phyloP scores from a whole-genome alignment of 352 stramenopile species.

The Pythium folliculosum region DNA sequence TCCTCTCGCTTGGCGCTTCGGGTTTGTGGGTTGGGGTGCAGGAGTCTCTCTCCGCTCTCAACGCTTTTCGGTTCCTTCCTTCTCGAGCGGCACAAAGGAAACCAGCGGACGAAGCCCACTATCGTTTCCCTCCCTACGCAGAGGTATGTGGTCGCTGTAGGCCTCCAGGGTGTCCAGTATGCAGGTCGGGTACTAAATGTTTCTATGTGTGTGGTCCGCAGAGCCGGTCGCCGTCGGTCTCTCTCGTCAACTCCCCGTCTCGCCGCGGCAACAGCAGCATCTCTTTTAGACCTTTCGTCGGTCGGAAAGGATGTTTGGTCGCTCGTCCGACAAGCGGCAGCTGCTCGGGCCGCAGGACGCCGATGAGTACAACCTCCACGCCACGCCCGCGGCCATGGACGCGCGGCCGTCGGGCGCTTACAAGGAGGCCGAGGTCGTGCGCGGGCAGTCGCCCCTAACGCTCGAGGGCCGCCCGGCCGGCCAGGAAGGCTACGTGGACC shows the following conservation, averaged over 20 bases:
- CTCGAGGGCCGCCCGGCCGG: slow-evolving; percentile 30
- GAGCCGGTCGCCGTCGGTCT: slow-evolving; percentile 16
- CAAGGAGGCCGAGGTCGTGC: slow-evolving; percentile 65
- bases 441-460: slow-evolving; percentile 19
- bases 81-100: slow-evolving; percentile 8
- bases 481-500: slow-evolving; percentile 41
- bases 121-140: slow-evolving; percentile 22
- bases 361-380: slow-evolving; percentile 68
- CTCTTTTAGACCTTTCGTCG: neutral
- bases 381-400: slow-evolving; percentile 52
- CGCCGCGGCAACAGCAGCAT: neutral
- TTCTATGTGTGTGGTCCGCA: slow-evolving; percentile 11
- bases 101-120: slow-evolving; percentile 12
- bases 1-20: neutral
- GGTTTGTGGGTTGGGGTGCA: neutral
- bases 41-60: slow-evolving; percentile 13
- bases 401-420: slow-evolving; percentile 21
- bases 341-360: slow-evolving; percentile 33
- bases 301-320: slow-evolving; percentile 44
- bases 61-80: neutral
- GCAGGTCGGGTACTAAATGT: too few species aligned
- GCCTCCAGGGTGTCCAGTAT: too few species aligned
- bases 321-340: slow-evolving; percentile 42
- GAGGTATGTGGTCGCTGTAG: slow-evolving; percentile 10
- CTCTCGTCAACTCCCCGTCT: slow-evolving; percentile 21